phyloP scores from a whole-genome alignment of 2,329 filamentous ascomycete species.

The Lecanicillium sp. region DNA sequence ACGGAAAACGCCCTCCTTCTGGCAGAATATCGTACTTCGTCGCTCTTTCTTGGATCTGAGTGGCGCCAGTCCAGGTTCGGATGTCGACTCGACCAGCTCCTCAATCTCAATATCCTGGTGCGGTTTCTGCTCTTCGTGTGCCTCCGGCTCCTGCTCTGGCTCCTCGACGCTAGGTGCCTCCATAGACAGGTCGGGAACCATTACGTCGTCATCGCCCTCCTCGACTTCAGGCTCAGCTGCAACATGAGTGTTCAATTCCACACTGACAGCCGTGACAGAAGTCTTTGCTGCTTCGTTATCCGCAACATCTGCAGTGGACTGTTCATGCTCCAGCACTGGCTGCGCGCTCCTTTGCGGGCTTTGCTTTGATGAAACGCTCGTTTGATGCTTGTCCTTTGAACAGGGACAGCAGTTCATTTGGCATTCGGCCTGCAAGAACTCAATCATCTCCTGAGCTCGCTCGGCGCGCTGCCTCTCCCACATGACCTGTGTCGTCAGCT shows the following conservation, averaged over 20 bases:
- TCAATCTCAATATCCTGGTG: too few relatives aligned
- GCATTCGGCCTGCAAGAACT: constrained; percentile 71
- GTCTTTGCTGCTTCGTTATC: background rate
- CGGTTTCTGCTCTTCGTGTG: constrained; percentile 20
- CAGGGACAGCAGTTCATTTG: constrained; percentile 60
- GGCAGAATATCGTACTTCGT: constrained; percentile 50
- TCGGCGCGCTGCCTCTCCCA: constrained; percentile 59
- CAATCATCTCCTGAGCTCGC: constrained; percentile 63
- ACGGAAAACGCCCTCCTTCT: constrained; percentile 56
- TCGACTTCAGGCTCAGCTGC: constrained; percentile 1
- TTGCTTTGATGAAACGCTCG: background rate
- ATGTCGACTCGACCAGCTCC: background rate
- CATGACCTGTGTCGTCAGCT: constrained; percentile 42
- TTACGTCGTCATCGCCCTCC: background rate
- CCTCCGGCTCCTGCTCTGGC: constrained; percentile 11
- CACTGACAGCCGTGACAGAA: background rate
- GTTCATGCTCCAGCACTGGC: background rate
- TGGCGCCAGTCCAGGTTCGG: constrained; percentile 8
- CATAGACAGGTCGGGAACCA: constrained; percentile 3
- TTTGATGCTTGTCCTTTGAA: constrained; percentile 26
- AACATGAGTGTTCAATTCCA: background rate
- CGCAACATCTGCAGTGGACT: background rate
- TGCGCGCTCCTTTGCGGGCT: background rate
- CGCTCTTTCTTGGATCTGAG: constrained; percentile 30
- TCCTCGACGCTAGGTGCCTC: constrained; percentile 11